Conservation (phyloP, 208 protist genomes). For the Borovskyia barvae region DNA sequence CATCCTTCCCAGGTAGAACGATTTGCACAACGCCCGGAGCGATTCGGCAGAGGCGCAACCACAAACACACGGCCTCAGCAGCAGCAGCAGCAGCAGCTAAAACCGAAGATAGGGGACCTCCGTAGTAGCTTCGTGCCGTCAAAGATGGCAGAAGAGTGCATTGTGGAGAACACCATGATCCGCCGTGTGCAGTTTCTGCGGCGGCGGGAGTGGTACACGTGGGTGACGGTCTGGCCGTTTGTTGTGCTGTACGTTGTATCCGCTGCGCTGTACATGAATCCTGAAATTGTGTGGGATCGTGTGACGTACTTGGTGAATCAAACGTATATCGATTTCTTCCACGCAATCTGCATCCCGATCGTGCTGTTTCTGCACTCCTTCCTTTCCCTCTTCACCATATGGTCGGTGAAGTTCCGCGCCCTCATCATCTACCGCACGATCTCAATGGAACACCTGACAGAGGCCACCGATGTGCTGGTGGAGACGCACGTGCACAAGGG, state of each 20-base stretch:
- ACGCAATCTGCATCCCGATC: constrained; percentile 80
- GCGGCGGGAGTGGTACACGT: constrained; percentile 67
- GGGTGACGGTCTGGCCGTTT: constrained; percentile 88
- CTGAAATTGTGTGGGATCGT: constrained; percentile 84
- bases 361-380: constrained; percentile 84
- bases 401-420: constrained; percentile 84
- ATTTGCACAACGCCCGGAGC: no score
- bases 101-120: no score
- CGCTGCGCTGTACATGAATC: constrained; percentile 65
- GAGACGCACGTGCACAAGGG: constrained; percentile 78
- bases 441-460: constrained; percentile 31
- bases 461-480: constrained; percentile 76
- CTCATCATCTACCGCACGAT: constrained; percentile 58
- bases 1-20: no score
- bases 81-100: neutral
- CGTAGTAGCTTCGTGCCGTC: no score
- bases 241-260: constrained; percentile 62
- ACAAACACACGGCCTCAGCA: no score
- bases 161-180: constrained; percentile 79
- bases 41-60: no score
- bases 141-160: constrained; percentile 33
- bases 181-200: constrained; percentile 56
- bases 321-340: constrained; percentile 90
- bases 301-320: constrained; percentile 86
- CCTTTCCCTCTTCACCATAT: constrained; percentile 88